Base-by-base conservation (phyloP, 1,139 yeast species). In the Debaryomyces subglobosus region DNA sequence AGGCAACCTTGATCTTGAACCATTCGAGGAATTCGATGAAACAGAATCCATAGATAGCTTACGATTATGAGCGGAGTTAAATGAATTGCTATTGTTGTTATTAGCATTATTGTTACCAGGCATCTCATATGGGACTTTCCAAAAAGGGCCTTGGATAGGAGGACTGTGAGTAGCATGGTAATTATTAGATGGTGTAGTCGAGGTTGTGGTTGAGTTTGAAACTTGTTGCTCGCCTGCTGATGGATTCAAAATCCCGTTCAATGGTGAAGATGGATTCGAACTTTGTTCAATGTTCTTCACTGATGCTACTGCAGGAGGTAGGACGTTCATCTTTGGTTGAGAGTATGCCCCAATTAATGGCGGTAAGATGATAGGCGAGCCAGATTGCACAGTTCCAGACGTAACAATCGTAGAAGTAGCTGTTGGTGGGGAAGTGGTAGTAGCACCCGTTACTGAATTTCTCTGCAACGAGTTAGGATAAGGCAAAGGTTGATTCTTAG, bases 61-160 rank as follows among this genome's bases (percentile, higher is more conserved):
- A 46, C 79, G 59, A 15, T 64, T 56, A 37, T 49, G 47, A 5
- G 40, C 59, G 46, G 39, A 12, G 21, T 25, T 27, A 18, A 38
- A 34, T 9, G 39, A 30, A 25, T 33, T 39, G 18, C 34, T 25
- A 15, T 36, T 33, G n/a, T 33, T 30, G 12, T 43, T 32, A 16
- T 53, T 10, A 52, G 39, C 12, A 29, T 40, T 34, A 34, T 47
- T 43, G 29, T 47, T 51, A 12, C 61, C 62, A 1, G 80, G 81
- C 79, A 76, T 73, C 56, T 76, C 80, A 59, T 76, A 76, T 25
- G 81, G 81, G 8, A 76, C 81, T 56, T 74, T 76, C 81, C 81
- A 76, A 59, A 76, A 73, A 4, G 80, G 80, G 13, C 78, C 80
- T 51, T 69, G 76, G 36, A 74, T 68, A 38, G 74, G 74, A 3